Percentiles rank a stretch among this genome's conserved stretches.
Conservation (phyloP, 2,329 filamentous ascomycete genomes). For the Nannizziopsis arthrosporioides region DNA sequence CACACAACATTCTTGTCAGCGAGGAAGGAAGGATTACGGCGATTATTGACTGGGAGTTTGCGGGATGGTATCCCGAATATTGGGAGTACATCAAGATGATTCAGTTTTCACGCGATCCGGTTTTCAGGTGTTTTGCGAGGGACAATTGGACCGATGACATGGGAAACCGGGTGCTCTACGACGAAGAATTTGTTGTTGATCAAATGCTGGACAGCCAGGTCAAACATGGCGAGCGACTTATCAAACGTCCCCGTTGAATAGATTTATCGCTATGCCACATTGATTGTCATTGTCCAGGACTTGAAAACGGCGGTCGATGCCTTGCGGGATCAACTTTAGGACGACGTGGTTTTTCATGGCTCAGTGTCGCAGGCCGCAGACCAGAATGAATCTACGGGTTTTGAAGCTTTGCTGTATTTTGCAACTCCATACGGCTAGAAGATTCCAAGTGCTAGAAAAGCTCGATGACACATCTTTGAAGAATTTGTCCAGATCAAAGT, state of each 20-base stretch:
- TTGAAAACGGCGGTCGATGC: no score
- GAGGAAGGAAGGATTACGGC: constrained; percentile 9
- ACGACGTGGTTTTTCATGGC: no score
- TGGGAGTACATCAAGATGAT: constrained; percentile 26
- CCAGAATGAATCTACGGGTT: no score
- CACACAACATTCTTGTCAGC: constrained; percentile 21
- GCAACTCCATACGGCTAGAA: no score
- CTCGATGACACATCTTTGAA: no score
- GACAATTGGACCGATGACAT: constrained; percentile 12
- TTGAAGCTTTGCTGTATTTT: no score
- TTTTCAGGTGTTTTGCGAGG: constrained; percentile 13
- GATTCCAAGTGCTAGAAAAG: no score
- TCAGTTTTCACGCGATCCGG: constrained; percentile 12
- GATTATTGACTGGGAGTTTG: constrained; percentile 31
- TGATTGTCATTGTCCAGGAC: no score
- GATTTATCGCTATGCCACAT: no score
- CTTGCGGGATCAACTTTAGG: no score
- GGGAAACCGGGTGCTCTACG: constrained; percentile 11
- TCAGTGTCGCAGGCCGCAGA: no score
- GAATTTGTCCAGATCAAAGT: constrained; percentile 17
- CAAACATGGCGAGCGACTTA: constrained; percentile 12
- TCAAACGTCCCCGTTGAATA: constrained; percentile 14
- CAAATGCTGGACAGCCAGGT: constrained; percentile 13
- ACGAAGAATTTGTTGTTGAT: constrained; percentile 11
- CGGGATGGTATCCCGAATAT: constrained; percentile 30